Conservation (phyloP, 495 filamentous ascomycete species). For the Trichoderma parareesei region DNA sequence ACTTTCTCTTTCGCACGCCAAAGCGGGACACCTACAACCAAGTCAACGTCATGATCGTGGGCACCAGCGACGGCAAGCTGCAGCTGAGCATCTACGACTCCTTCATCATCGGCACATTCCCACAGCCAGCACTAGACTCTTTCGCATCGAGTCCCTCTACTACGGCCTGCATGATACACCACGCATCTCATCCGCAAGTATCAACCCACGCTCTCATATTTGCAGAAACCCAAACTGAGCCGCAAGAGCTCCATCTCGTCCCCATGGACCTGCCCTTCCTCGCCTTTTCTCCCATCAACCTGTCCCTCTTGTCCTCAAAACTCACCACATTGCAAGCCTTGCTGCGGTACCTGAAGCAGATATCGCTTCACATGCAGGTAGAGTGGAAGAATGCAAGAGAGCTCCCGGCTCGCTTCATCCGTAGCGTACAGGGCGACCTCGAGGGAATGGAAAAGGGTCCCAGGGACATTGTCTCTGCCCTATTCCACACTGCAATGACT, state of each 20-base stretch:
- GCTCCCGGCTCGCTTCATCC: constrained; percentile 66
- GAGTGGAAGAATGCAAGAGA: constrained; percentile 81
- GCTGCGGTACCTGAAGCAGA: constrained; percentile 70
- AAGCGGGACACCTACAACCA: constrained; percentile 54
- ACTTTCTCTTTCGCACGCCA: constrained; percentile 59
- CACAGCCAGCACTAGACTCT: constrained; percentile 25
- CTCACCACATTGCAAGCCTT: constrained; percentile 81
- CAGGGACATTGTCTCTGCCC: constrained; percentile 56
- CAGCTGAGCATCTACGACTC: constrained; percentile 85
- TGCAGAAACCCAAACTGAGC: constrained; percentile 22
- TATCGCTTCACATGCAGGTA: constrained; percentile 60
- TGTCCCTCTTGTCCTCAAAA: constrained; percentile 77
- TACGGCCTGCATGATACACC: constrained; percentile 37
- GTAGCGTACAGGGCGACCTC: constrained; percentile 48
- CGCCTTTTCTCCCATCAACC: constrained; percentile 64
- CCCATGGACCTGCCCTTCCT: constrained; percentile 81
- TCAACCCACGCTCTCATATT: constrained; percentile 72
- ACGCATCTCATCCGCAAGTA: constrained; percentile 64
- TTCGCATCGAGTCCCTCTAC: constrained; percentile 13
- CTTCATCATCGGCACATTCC: constrained; percentile 69
- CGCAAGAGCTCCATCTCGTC: constrained; percentile 47
- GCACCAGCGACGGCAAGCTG: constrained; percentile 68
- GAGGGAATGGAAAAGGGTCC: constrained; percentile 47
- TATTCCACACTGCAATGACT: constrained; percentile 81
- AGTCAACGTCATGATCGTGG: constrained; percentile 76